A percentile compares a stretch with the other conserved stretches of the same genome.
Evolutionary conservation across 495 filamentous ascomycete genomes (phyloP).

Genomic region (Podospora pseudoanserina): DNA sequence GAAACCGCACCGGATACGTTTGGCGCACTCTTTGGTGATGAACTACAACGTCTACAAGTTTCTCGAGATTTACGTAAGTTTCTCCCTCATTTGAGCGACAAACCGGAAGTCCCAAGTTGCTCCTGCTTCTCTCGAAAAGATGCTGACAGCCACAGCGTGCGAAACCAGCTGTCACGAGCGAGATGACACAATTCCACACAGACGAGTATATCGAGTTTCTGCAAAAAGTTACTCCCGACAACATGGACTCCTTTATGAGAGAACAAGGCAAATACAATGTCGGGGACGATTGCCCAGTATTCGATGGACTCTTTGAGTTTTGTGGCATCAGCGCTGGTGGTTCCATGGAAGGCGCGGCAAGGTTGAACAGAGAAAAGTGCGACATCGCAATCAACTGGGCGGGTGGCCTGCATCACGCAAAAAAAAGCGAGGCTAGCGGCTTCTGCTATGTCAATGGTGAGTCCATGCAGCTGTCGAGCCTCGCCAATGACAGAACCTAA

Average conservation of each 20-base stretch:
- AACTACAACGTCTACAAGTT: conserved; percentile 98
- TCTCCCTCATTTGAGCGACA: neutral
- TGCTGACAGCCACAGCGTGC: conserved; percentile 60
- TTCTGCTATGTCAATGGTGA: conserved; percentile 98
- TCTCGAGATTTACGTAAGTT: conserved; percentile 95
- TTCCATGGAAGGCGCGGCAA: conserved; percentile 93
- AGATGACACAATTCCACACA: conserved; percentile 99
- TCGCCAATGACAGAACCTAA: neutral
- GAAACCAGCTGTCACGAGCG: conserved; percentile 90
- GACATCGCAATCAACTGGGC: conserved; percentile 99
- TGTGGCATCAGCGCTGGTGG: conserved; percentile 96
- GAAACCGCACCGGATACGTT: conserved; percentile 97
- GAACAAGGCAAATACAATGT: conserved; percentile 98
- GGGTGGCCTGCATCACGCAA: conserved; percentile 97
- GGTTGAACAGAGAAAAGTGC: conserved; percentile 88
- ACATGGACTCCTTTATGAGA: conserved; percentile 90
- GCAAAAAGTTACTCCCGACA: conserved; percentile 93
- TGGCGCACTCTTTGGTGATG: conserved; percentile 97
- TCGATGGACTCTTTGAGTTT: conserved; percentile 97
- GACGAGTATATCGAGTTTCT: conserved; percentile 99
- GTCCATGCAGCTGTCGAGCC: conserved; percentile 16
- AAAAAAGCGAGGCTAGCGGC: conserved; percentile 86
- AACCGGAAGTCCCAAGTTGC: neutral
- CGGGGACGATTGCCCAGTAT: conserved; percentile 95
- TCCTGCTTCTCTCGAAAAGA: neutral